Conservation (phyloP, 345 rosid genomes). For the Hibiscus trionum region DNA sequence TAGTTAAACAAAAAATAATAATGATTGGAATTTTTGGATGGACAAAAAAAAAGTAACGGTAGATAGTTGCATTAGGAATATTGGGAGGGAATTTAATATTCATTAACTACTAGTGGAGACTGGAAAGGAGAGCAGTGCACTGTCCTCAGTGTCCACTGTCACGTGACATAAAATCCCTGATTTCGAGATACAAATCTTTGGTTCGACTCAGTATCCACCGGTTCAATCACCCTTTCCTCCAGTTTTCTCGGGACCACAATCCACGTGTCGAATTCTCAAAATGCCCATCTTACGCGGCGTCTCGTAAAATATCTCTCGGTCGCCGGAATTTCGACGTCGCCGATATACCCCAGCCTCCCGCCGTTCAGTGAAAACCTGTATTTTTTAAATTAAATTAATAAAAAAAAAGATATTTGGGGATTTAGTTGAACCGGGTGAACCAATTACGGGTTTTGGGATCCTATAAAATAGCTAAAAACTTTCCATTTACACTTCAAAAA, state of each 20-base stretch:
- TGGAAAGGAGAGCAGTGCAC: too few relatives aligned
- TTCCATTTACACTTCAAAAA: constrained; percentile 7
- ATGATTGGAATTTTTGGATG: too few relatives aligned
- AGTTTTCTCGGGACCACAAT: not conserved
- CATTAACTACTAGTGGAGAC: not conserved
- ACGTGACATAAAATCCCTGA: constrained; percentile 26
- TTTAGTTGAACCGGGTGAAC: not conserved
- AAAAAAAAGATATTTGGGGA: too few relatives aligned
- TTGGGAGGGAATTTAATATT: not conserved
- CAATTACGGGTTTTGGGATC: constrained; percentile 15
- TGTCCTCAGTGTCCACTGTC: constrained; percentile 20
- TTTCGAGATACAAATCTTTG: not conserved
- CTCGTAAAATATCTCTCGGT: constrained; percentile 5
- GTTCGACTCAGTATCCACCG: constrained; percentile 31
- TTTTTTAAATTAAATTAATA: too few relatives aligned
- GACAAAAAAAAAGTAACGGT: not conserved
- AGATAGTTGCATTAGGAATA: not conserved
- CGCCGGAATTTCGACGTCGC: not conserved
- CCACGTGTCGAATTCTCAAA: constrained; percentile 19
- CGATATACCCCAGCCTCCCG: not conserved
- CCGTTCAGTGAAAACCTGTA: not conserved
- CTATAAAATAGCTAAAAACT: constrained; percentile 31
- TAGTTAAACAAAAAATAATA: too few relatives aligned
- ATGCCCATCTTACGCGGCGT: constrained; percentile 30
- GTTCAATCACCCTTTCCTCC: constrained; percentile 1